These are phyloP conservation scores for Chrysanthemum lavandulifolium DNA, from an alignment of 129 eudicot genomes.

Conservation along the genomic window DNA sequence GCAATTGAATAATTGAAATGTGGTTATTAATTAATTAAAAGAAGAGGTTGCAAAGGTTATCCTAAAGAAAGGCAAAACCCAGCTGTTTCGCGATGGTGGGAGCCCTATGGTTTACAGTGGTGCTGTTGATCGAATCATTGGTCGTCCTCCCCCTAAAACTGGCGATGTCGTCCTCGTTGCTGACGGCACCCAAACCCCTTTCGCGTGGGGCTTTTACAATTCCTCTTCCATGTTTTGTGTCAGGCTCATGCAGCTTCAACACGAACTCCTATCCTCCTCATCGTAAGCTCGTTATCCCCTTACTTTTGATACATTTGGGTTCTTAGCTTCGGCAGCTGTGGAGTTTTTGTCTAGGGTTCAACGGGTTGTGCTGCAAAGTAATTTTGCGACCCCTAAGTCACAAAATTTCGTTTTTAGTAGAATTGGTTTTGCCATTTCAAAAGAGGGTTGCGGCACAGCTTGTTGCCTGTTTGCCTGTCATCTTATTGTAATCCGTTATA, in stretches of 20 bases:
- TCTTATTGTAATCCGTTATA: too few species aligned
- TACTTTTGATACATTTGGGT: too few species aligned
- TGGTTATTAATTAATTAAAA: too few species aligned
- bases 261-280: slow-evolving; percentile 52
- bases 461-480: too few species aligned
- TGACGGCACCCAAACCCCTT: slow-evolving; percentile 87
- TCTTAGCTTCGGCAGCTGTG: too few species aligned
- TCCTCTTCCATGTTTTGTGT: slow-evolving; percentile 93
- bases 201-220: slow-evolving; percentile 91
- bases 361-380: too few species aligned
- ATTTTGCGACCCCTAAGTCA: too few species aligned
- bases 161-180: slow-evolving; percentile 89
- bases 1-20: too few species aligned
- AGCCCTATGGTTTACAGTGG: slow-evolving; percentile 96
- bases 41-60: slow-evolving; percentile 70
- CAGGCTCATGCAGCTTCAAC: slow-evolving; percentile 90
- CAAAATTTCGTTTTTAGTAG: too few species aligned
- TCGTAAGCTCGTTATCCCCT: not conserved
- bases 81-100: slow-evolving; percentile 65
- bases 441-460: too few species aligned
- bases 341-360: too few species aligned
- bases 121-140: slow-evolving; percentile 88
- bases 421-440: too few species aligned
- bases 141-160: slow-evolving; percentile 88
- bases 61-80: slow-evolving; percentile 85